A percentile compares a stretch with the other conserved stretches of the same genome.
phyloP scores from a whole-genome alignment of 495 filamentous ascomycete species.

The Rhypophila decipiens region DNA sequence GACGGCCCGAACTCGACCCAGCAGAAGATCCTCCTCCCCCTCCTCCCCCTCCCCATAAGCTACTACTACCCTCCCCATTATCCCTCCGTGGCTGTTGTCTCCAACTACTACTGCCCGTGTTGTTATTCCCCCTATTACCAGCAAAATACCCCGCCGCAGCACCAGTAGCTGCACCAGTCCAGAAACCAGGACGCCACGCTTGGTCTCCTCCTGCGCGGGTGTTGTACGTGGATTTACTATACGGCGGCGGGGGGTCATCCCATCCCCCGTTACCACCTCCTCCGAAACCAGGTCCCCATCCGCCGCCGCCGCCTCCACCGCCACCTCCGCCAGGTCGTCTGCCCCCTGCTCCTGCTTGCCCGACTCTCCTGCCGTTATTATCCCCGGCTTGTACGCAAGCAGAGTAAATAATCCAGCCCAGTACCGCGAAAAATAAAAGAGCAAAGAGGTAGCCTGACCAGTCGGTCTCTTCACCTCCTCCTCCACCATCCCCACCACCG shows the following conservation, averaged over 20 bases:
- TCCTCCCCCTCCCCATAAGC: slow-evolving; percentile 8
- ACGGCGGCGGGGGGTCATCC: slow-evolving; percentile 56
- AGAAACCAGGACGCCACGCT: slow-evolving; percentile 87
- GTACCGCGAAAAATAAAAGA: slow-evolving; percentile 36
- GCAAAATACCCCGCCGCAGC: slow-evolving; percentile 64
- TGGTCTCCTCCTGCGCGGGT: slow-evolving; percentile 31
- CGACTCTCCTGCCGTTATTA: slow-evolving; percentile 4
- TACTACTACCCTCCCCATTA: slow-evolving; percentile 23
- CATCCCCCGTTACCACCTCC: slow-evolving; percentile 30
- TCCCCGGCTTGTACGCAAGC: slow-evolving; percentile 24
- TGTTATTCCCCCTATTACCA: slow-evolving; percentile 40
- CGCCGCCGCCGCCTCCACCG: slow-evolving; percentile 13
- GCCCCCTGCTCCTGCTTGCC: slow-evolving; percentile 7
- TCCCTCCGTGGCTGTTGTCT: slow-evolving; percentile 15
- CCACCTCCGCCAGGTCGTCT: slow-evolving; percentile 5
- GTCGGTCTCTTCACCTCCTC: slow-evolving; percentile 2
- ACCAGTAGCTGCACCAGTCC: slow-evolving; percentile 68
- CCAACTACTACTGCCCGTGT: slow-evolving; percentile 25
- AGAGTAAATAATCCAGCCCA: slow-evolving; percentile 46
- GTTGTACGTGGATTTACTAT: slow-evolving; percentile 28
- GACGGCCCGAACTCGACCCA: slow-evolving; percentile 42
- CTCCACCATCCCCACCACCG: background rate
- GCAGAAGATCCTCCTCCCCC: slow-evolving; percentile 16
- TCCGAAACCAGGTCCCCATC: slow-evolving; percentile 16
- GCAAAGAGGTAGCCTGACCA: slow-evolving; percentile 24